Base-by-base conservation (phyloP, 345 rosid species). In the Lepidium didymum region DNA sequence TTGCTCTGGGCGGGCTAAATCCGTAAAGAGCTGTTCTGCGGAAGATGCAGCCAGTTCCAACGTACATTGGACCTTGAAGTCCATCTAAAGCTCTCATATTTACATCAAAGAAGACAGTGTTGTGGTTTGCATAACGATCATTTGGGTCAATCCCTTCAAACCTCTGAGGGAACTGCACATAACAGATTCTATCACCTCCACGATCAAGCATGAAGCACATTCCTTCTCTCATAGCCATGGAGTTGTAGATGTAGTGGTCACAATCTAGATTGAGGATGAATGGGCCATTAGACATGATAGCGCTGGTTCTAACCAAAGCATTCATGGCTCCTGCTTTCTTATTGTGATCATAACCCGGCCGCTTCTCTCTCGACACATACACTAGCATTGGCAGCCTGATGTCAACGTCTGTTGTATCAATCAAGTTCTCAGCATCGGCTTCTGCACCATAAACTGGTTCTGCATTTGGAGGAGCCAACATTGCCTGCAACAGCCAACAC, bases 251-350 rank as follows among this genome's bases (percentile, higher is more conserved):
- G 75, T 85, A 85, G 58, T 85, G 87, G 71, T 83, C 90, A 53
- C 90, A 85, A 16, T 85, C 90, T 50, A 85, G 90, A 56, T 85
- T 85, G 27, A 83, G 79, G 43, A 85, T 83, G 74, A 85, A 85
- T 61, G 90, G 87, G 12, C 87, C 90, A 25, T 85, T 85, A 5
- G 90, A 85, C 87, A 85, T 85, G 27, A 85, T 81, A 12, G 90
- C 90, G 14, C 85, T 81, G 27, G 87, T 81, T 76, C 90, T 68
- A 16, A 85, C 90, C 3, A 83, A 27, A 27, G 87, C 87, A 65
- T 85, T 85, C 90, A 85, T 83, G 52, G 87, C 90, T 72, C 90
- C 90, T 12, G 87, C 87, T 69, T 85, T 85, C 84, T 85, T 85
- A 79, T 85, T 85, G 75, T 85, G 90, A 45, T 85, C 90, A 77